Evolutionary conservation across 2,329 filamentous ascomycete genomes (phyloP).

Genomic region (Drechslerella dactyloides): DNA sequence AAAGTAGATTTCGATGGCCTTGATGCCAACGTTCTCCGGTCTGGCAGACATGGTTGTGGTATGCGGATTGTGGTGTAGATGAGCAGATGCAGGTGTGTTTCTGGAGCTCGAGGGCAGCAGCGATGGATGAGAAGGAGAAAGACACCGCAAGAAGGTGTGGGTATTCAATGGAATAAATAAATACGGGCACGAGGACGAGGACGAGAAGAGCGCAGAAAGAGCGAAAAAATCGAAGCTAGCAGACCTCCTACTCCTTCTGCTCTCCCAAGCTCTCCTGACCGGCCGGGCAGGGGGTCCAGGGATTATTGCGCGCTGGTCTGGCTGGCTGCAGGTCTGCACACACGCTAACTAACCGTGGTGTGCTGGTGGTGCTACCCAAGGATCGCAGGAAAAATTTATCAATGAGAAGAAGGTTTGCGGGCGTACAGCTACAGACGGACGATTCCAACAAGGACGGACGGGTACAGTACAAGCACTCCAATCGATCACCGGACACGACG

Average conservation of each 20-base stretch:
- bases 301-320: neutral
- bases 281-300: neutral
- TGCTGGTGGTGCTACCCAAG: constrained; percentile 47
- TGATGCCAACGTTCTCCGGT: constrained; percentile 88
- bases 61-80: constrained; percentile 47
- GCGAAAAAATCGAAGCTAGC: constrained; percentile 21
- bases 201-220: constrained; percentile 33
- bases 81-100: constrained; percentile 26
- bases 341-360: constrained; percentile 35
- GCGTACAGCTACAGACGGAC: constrained; percentile 12
- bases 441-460: neutral
- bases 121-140: constrained; percentile 13
- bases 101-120: constrained; percentile 18
- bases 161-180: constrained; percentile 45
- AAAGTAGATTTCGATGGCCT: constrained; percentile 90
- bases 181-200: constrained; percentile 40
- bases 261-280: constrained; percentile 14
- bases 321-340: constrained; percentile 20
- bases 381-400: constrained; percentile 11
- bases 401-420: constrained; percentile 13
- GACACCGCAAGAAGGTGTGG: constrained; percentile 16
- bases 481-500: constrained; percentile 8
- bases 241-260: constrained; percentile 6
- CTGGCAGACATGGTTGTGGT: constrained; percentile 69
- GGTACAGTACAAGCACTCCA: neutral